Evolutionary conservation across 2,329 filamentous ascomycete genomes (phyloP), one percentile per base, ranked within the genome.

Genomic region (Microcyclospora pomicola): DNA sequence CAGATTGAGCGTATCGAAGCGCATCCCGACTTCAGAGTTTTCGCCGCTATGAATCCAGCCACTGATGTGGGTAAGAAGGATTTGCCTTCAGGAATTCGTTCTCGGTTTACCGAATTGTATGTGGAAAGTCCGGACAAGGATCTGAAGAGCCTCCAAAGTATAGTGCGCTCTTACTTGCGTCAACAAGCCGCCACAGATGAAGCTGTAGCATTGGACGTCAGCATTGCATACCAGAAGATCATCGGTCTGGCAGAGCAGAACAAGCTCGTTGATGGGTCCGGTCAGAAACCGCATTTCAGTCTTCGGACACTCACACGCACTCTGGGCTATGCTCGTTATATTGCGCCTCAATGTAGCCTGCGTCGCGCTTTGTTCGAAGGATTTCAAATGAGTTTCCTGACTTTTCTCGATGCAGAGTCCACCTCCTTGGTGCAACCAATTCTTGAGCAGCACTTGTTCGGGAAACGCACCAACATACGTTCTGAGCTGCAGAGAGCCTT

Each of bases 11-110:
- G 87, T 46, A 79, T 98, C 28, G 72, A 79, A 43, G 91, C 87
- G 1, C 88, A 98, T 59, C 80, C 85, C 0, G 78, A 94, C 46
- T 98, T 99, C 59, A 78, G 91, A 30, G 82, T 99, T 11, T 98
- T 99, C 55, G 92, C 84, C 36, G 91, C 92, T 19, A 99, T 99
- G 91, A 99, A 99, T 54, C 91, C 91, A 24, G 91, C 91, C 5
- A 98, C 91, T 2, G 91, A 99, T 64, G 78, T 95, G 39, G 91
- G 92, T 43, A 99, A 98, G 63, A 80, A 88, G 39, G 91, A 98
- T 59, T 66, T 99, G 12, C 86, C 88, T 0, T 77, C 83, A 38
- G 87, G 88, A 1, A 75, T 96, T 32, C 73, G 88, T 39, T 93
- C 87, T 7, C 75, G 87, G 35, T 99, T 99, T 55, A 96, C 91